Evolutionary conservation across 192 early-diverging fungal genomes (phyloP), one percentile per base, ranked within the genome.

Genomic region (Coemansia sp.): DNA sequence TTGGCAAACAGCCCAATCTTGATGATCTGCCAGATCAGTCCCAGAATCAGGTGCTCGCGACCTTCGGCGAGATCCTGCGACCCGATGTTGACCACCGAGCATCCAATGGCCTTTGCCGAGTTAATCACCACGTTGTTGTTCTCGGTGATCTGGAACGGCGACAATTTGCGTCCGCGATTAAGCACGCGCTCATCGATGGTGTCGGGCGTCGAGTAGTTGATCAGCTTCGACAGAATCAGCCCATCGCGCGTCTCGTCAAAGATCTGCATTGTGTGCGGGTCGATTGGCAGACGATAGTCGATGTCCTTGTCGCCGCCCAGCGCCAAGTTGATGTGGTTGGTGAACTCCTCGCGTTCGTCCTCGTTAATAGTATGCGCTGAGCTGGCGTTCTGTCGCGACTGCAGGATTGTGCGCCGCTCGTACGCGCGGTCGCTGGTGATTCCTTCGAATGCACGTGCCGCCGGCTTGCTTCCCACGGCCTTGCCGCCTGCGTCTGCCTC

Each of bases 121-220:
- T 98, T 98, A 83, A 99, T 94, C 13, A 94, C 96, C n/a, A 99
- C 89, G 74, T 98, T 98, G 88, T 98, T 96, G 84, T 99, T 99
- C 85, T 99, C 98, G 8, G 92, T 96, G 85, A 98, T 95, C 76
- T 98, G 91, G 89, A 97, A 99, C 56, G 91, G 86, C 69, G 91
- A 92, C 57, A 97, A 87, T 76, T 94, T 94, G 72, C 93, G 95
- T 61, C 87, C 88, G 63, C 80, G 78, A 80, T 98, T 98, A 54
- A 99, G 83, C 39, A 98, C 98, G 76, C 98, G 95, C 78, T 99
- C 98, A 80, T 99, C 98, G 70, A 99, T 99, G 8, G 98, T 99
- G 72, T 94, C 92, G 16, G 95, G 90, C 10, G 94, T 86, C 58
- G 98, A 90, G 83, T 97, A 92, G 86, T 99, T 99, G 86, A 99